Conservation (phyloP, 2,329 filamentous ascomycete species). For the Incumbomyces delicatus region DNA sequence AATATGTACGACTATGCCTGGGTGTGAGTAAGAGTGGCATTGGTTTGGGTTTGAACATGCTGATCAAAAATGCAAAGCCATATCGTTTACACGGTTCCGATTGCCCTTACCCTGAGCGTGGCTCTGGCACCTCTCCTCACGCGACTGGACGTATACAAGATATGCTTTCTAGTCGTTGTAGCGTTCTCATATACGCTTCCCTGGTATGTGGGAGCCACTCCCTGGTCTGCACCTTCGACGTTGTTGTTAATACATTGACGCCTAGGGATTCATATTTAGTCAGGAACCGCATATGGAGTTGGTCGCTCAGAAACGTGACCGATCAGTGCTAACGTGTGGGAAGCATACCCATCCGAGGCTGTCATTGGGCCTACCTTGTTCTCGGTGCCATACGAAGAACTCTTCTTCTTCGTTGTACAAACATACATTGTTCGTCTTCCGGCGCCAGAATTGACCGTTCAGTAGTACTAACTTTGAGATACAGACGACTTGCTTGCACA, state of each 20-base stretch:
- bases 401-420: constrained; percentile 70
- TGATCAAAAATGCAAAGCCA: constrained; percentile 38
- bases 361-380: constrained; percentile 54
- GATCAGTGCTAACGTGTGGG: constrained; percentile 7
- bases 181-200: constrained; percentile 60
- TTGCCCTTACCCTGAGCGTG: constrained; percentile 49
- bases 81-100: constrained; percentile 57
- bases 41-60: neutral
- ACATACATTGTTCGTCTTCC: constrained; percentile 48
- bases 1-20: constrained; percentile 45
- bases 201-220: constrained; percentile 36
- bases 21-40: constrained; percentile 42
- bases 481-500: constrained; percentile 54
- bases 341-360: constrained; percentile 54
- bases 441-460: no score
- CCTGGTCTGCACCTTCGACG: neutral
- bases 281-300: constrained; percentile 54
- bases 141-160: constrained; percentile 53
- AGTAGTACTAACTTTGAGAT: neutral
- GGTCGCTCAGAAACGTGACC: constrained; percentile 1
- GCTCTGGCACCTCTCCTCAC: constrained; percentile 54
- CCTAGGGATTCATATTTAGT: constrained; percentile 59
- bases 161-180: constrained; percentile 50
- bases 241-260: neutral
- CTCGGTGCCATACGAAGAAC: constrained; percentile 59